Evolutionary conservation across 768 basidiomycete species (phyloP).

Genomic region (Tricholoma matsutake): DNA sequence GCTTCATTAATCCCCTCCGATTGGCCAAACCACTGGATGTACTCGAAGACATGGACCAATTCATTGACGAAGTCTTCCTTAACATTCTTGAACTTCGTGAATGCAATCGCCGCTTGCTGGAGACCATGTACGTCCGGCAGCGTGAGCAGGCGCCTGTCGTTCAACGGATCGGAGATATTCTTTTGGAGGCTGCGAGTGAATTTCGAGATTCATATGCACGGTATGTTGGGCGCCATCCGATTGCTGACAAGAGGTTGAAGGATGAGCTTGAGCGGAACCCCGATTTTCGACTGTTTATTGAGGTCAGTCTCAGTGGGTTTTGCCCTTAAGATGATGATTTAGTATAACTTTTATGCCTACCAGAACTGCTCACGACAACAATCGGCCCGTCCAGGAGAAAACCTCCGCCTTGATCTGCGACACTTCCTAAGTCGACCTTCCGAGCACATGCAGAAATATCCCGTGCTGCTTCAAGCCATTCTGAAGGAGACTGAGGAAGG

Average conservation of each 20-base stretch:
- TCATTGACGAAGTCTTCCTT: slow-evolving; percentile 85
- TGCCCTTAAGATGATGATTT: background rate
- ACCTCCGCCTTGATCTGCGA: slow-evolving; percentile 60
- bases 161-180: slow-evolving; percentile 83
- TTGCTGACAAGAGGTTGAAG: slow-evolving; percentile 82
- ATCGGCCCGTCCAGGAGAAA: slow-evolving; percentile 35
- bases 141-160: slow-evolving; percentile 83
- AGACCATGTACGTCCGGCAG: slow-evolving; percentile 82
- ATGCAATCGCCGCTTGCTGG: slow-evolving; percentile 76
- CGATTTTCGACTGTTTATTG: slow-evolving; percentile 80
- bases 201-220: slow-evolving; percentile 82
- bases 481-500: slow-evolving; percentile 75
- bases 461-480: slow-evolving; percentile 83
- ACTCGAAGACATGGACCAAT: slow-evolving; percentile 61
- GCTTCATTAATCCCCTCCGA: slow-evolving; percentile 51
- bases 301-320: slow-evolving; percentile 47
- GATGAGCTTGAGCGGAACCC: slow-evolving; percentile 83
- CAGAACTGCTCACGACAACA: slow-evolving; percentile 47
- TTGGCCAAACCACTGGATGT: slow-evolving; percentile 42
- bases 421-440: slow-evolving; percentile 77
- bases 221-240: slow-evolving; percentile 83
- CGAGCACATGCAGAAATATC: slow-evolving; percentile 86
- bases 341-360: background rate
- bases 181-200: slow-evolving; percentile 82
- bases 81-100: slow-evolving; percentile 84